Base-by-base conservation (phyloP, 2,329 filamentous ascomycete species). In the Plectosphaerella cucumerina region DNA sequence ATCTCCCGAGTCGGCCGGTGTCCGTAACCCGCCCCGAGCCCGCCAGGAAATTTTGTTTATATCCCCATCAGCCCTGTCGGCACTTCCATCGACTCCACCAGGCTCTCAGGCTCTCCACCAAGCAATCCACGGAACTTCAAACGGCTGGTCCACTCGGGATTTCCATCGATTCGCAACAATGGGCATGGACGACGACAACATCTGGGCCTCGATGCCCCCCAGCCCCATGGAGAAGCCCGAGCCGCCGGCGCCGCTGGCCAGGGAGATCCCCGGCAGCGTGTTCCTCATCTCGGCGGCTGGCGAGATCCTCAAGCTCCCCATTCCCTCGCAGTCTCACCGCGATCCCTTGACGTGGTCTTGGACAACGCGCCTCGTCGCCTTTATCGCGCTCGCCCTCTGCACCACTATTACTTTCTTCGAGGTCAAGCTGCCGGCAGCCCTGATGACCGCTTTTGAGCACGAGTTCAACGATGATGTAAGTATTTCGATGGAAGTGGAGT, bases 221-320 rank as follows among this genome's bases (percentile, higher is more conserved):
- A 47, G 45, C 45, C 45, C 45, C 6, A 6, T 47, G 11, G 45
- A 47, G 14, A 47, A 47, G 20, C 45, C 45, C 12, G 17, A 37
- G 3, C 17, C 17, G 3, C 18, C 17, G 2, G 34, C 14, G 10
- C 48, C 54, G 21, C 48, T 35, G 11, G 48, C 51, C 26, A 41
- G 44, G 47, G 58, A 61, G 31, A 41, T 60, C 10, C 45, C 58
- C 5, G 60, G 60, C 26, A 62, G 59, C 50, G 62, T 67, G 22
- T 68, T 59, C 47, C 60, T 68, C 41, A 66, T 68, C 50, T 60
- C 63, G 6, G 60, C 61, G 5, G 60, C 63, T 47, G 65, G 65
- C 22, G 50, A 58, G 18, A 58, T 61, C 10, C 55, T 67, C 23
- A 61, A 56, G 22, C 58, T 68, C 14, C 65, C 65, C 21, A 65